Evolutionary conservation across 768 basidiomycete genomes (phyloP).

Genomic region (Asterophora parasitica): DNA sequence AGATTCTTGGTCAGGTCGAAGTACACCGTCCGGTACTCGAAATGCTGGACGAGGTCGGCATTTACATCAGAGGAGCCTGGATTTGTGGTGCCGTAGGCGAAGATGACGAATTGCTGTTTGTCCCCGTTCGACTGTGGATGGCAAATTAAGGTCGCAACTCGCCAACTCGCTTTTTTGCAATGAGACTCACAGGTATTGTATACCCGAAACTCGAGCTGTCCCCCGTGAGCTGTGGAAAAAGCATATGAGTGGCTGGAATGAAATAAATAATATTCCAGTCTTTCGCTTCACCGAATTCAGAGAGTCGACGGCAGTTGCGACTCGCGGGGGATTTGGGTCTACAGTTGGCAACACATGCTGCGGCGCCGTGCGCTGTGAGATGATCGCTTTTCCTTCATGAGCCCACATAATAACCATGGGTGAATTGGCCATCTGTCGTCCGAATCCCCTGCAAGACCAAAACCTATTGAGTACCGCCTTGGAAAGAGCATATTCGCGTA

Average conservation of each 20-base stretch:
- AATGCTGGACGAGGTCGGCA: constrained; percentile 46
- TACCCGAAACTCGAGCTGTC: constrained; percentile 43
- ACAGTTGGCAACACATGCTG: constrained; percentile 53
- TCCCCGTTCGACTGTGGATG: constrained; percentile 36
- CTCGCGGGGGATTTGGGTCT: constrained; percentile 45
- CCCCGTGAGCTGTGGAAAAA: constrained; percentile 30
- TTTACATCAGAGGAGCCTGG: constrained; percentile 42
- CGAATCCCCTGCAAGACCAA: constrained; percentile 49
- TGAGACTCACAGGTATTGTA: constrained; percentile 41
- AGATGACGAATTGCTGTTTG: constrained; percentile 46
- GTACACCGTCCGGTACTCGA: constrained; percentile 32
- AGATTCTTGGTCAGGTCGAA: constrained; percentile 47
- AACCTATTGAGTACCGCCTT: background rate
- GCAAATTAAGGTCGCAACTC: background rate
- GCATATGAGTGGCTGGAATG: constrained; percentile 5
- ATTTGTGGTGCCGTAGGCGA: constrained; percentile 46
- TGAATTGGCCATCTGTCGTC: constrained; percentile 45
- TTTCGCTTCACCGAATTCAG: constrained; percentile 33
- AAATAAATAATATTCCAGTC: background rate
- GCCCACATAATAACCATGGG: constrained; percentile 77
- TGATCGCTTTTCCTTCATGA: constrained; percentile 57
- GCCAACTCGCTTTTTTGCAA: background rate
- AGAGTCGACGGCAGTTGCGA: constrained; percentile 35
- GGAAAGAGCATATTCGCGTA: constrained; percentile 1
- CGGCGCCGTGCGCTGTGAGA: constrained; percentile 59